A percentile compares a stretch with the other conserved stretches of the same genome.
Evolutionary conservation across 2,329 filamentous ascomycete genomes (phyloP).

Genomic region (Cryphonectria parasitica): DNA sequence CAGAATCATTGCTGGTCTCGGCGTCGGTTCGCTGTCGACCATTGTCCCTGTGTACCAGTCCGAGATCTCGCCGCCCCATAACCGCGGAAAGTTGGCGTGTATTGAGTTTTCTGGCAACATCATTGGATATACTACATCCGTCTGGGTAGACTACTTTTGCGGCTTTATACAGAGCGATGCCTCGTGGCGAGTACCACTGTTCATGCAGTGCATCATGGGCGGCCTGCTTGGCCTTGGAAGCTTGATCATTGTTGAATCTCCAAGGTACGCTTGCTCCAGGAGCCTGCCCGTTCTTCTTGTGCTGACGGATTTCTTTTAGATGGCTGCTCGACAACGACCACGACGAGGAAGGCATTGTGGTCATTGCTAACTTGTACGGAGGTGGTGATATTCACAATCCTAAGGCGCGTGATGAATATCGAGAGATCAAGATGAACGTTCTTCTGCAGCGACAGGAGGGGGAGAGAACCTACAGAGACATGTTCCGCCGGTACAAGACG

Average conservation of each 20-base stretch:
- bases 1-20: constrained; percentile 81
- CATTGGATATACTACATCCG: constrained; percentile 90
- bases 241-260: constrained; percentile 93
- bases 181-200: constrained; percentile 87
- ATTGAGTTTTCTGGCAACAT: constrained; percentile 99
- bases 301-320: constrained; percentile 52
- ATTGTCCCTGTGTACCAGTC: constrained; percentile 95
- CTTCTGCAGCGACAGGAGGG: constrained; percentile 92
- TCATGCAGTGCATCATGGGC: constrained; percentile 96
- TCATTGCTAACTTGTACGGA: constrained; percentile 96
- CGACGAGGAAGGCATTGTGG: constrained; percentile 96
- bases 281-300: constrained; percentile 14
- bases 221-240: constrained; percentile 82
- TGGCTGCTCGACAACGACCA: constrained; percentile 98
- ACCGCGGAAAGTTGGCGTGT: constrained; percentile 91
- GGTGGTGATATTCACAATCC: constrained; percentile 92
- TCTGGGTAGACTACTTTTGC: constrained; percentile 99
- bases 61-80: constrained; percentile 95
- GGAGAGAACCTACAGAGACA: constrained; percentile 86
- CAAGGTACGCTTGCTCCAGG: constrained; percentile 62
- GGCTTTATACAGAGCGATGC: constrained; percentile 83
- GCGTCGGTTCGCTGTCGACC: constrained; percentile 86
- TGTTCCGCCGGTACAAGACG: constrained; percentile 91
- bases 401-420: constrained; percentile 93
- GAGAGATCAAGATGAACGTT: constrained; percentile 98